Base-by-base conservation (phyloP, 2,329 filamentous ascomycete genomes). In the Diaporthe aspalathi region DNA sequence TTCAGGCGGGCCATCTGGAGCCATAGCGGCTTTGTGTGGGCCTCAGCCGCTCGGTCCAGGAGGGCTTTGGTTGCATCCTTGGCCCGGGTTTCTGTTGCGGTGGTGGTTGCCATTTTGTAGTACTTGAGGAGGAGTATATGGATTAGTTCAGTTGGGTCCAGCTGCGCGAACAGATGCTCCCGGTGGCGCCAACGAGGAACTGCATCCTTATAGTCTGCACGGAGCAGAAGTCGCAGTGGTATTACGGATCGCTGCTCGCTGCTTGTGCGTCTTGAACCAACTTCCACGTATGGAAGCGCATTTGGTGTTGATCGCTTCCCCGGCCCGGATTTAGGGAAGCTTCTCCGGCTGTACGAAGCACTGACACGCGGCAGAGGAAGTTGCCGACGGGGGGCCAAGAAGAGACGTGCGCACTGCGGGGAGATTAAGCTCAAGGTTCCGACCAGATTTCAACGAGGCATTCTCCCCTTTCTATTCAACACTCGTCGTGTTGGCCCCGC, bases 1-100 rank as follows among this genome's bases (percentile, higher is more conserved):
- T 84, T 84, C 32, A 84, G 77, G 35, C 76, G 76, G 12, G 75
- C 74, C 83, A 86, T 86, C 70, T 85, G 81, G 2, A 79, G 77
- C 84, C 84, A 86, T 3, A 86, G 76, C 0, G 84, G 84, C 57
- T 74, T 76, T 5, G 75, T 76, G 47, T 77, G 75, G 32, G 70
- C 63, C 17, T 66, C 38, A 27, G 67, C 71, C 12, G 71, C 71
- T 14, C 56, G 50, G n/a, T 69, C 32, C 24, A 73, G 57, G 32
- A 73, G 67, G 9, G 54, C 45, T 24, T 54, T 40, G 68, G 69
- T 71, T 53, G 68, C 69, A 52, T 73, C 71, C 7, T 14, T 8
- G 45, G 45, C 50, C 24, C 43, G 29, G 56, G 38, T 62, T n/a
- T 69, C 57, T 35, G 71, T 73, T 29, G 71, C 65, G 43, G 71